A percentile compares a stretch with the other conserved stretches of the same genome.
phyloP scores from a whole-genome alignment of 2,329 filamentous ascomycete genomes.

The Fusarium sarcochroum region DNA sequence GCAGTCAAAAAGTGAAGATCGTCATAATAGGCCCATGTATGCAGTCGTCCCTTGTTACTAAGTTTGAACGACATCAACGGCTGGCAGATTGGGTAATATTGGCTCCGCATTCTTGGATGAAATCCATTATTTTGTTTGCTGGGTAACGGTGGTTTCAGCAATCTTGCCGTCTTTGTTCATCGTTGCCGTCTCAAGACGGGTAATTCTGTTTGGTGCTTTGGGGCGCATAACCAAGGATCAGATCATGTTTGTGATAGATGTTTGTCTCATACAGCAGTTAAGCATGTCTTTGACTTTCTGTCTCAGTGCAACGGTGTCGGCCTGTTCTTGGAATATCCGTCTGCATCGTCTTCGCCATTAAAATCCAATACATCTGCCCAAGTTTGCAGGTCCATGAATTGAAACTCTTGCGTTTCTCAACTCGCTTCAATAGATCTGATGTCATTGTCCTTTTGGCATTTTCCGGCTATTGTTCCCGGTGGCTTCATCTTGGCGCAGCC shows the following conservation, averaged over 20 bases:
- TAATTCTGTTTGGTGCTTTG: background rate
- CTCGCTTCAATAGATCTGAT: background rate
- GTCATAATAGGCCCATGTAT: background rate
- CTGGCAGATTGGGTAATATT: background rate
- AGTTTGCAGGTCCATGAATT: background rate
- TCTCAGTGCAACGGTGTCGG: fast-evolving
- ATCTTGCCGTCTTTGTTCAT: background rate
- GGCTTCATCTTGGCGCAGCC: slow-evolving; percentile 19
- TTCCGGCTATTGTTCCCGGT: slow-evolving; percentile 14
- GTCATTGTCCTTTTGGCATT: slow-evolving; percentile 7
- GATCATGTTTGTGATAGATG: background rate
- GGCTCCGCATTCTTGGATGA: slow-evolving; percentile 2
- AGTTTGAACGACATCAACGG: slow-evolving; percentile 28
- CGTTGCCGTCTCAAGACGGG: background rate
- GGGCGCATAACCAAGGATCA: background rate
- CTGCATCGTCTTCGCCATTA: too few relatives aligned
- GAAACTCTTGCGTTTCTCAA: fast-evolving
- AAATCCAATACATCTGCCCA: too few relatives aligned
- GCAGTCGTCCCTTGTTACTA: background rate
- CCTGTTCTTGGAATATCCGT: fast-evolving
- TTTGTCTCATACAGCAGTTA: background rate
- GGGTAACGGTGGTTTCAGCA: background rate
- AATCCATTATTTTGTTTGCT: background rate
- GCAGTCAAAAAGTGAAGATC: slow-evolving; percentile 2
- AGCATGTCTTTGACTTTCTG: background rate